phyloP scores from a whole-genome alignment of 2,329 filamentous ascomycete genomes.

The Rhynchosporium graminicola region DNA sequence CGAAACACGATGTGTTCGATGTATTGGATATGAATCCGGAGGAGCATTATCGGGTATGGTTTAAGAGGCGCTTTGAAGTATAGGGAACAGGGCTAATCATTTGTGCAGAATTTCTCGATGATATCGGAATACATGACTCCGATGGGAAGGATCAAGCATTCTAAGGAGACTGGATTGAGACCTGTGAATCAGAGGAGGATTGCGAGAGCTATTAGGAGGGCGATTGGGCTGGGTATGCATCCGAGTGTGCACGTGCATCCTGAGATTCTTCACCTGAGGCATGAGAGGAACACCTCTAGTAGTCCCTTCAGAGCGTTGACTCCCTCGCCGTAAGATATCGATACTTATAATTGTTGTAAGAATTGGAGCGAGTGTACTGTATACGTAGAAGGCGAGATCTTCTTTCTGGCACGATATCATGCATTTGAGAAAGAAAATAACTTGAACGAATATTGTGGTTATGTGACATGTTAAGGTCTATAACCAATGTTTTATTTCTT shows the following conservation, averaged over 20 bases:
- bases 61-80: not conserved
- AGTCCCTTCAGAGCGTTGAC: not conserved
- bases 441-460: too few species aligned
- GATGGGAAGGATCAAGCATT: conserved; percentile 81
- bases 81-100: conserved; percentile 12
- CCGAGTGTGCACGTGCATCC: conserved; percentile 90
- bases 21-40: conserved; percentile 76
- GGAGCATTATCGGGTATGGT: conserved; percentile 79
- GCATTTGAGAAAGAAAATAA: too few species aligned
- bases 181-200: conserved; percentile 91
- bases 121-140: conserved; percentile 85
- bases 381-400: too few species aligned
- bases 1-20: conserved; percentile 73
- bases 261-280: conserved; percentile 59
- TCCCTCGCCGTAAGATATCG: not conserved
- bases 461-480: too few species aligned
- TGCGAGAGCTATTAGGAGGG: conserved; percentile 86
- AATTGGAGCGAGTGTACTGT: too few species aligned
- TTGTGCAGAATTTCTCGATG: conserved; percentile 79
- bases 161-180: conserved; percentile 74
- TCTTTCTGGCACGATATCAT: too few species aligned
- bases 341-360: not conserved
- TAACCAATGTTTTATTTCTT: too few species aligned
- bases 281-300: conserved; percentile 13
- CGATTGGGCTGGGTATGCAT: conserved; percentile 87